Percentiles rank a stretch among this genome's conserved stretches.
phyloP scores from a whole-genome alignment of 768 basidiomycete genomes.

The Agaricus blazei region DNA sequence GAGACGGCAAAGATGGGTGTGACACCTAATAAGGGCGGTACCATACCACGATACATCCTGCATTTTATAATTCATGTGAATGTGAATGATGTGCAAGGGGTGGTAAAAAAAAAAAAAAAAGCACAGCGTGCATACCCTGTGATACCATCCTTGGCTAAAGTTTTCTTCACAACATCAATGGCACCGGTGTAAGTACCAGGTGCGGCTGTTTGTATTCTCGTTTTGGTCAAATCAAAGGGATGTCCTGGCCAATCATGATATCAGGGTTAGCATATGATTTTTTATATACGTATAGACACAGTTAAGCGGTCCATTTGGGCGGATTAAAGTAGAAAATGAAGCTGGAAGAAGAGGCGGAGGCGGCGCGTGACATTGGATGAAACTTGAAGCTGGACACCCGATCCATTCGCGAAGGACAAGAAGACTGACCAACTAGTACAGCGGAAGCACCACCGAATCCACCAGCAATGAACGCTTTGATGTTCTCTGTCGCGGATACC shows the following conservation, averaged over 20 bases:
- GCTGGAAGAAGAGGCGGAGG: not conserved
- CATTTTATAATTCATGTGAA: slow-evolving; percentile 4
- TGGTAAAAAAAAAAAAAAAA: not conserved
- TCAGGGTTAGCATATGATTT: not conserved
- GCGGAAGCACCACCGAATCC: slow-evolving; percentile 87
- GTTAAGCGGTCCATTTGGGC: no score
- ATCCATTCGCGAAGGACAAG: not conserved
- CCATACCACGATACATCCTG: slow-evolving; percentile 89
- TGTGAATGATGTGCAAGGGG: not conserved
- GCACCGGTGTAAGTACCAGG: slow-evolving; percentile 89
- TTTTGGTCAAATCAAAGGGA: slow-evolving; percentile 96
- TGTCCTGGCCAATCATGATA: slow-evolving; percentile 53
- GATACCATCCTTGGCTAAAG: slow-evolving; percentile 85
- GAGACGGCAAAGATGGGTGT: slow-evolving; percentile 98
- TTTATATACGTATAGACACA: no score
- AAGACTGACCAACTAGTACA: slow-evolving; percentile 78
- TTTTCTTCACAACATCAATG: slow-evolving; percentile 89
- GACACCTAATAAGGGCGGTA: slow-evolving; percentile 89
- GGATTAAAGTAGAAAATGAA: not conserved
- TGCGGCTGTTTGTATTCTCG: slow-evolving; percentile 89
- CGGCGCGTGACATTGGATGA: not conserved
- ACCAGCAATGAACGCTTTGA: slow-evolving; percentile 89
- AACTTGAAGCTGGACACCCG: not conserved
- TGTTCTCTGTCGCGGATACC: slow-evolving; percentile 39
- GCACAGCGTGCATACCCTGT: slow-evolving; percentile 54